Evolutionary conservation across 176 grass and related monocot genomes (phyloP).

Genomic region (Phragmites australis): DNA sequence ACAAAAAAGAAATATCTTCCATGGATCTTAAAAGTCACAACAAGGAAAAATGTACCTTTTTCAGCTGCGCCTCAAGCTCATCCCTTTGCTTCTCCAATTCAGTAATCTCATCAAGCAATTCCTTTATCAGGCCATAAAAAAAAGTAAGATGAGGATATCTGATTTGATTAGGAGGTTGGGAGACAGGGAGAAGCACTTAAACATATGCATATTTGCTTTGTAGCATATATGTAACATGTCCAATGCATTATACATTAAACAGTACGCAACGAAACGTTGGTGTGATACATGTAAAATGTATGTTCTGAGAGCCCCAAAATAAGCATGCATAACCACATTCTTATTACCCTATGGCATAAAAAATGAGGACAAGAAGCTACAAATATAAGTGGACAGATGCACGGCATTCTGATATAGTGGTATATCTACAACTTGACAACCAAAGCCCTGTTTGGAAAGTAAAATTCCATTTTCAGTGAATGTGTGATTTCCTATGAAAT

Average conservation of each 20-base stretch:
- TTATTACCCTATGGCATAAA: constrained; percentile 21
- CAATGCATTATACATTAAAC: neutral
- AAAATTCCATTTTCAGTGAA: neutral
- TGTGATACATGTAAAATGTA: neutral
- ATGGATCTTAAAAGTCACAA: neutral
- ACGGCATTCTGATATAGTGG: neutral
- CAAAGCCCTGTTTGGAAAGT: neutral
- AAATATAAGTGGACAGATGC: neutral
- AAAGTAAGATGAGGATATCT: constrained; percentile 17
- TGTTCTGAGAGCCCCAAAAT: neutral
- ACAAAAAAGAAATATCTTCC: constrained; percentile 16
- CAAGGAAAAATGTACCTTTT: constrained; percentile 58
- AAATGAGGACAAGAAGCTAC: neutral
- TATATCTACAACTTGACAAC: neutral
- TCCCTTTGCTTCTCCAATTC: constrained; percentile 83
- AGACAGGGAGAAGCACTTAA: constrained; percentile 23
- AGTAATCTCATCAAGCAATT: constrained; percentile 75
- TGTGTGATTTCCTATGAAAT: constrained; percentile 2
- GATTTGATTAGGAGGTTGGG: constrained; percentile 22
- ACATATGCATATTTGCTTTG: constrained; percentile 5
- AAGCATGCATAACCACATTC: constrained; percentile 20
- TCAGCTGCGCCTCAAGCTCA: constrained; percentile 83
- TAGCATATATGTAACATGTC: neutral
- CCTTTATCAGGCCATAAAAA: constrained; percentile 55
- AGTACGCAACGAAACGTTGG: neutral